Percentiles rank a stretch among this genome's conserved stretches.
Evolutionary conservation across 768 basidiomycete genomes (phyloP).

Genomic region (Lactifluus subvellereus): DNA sequence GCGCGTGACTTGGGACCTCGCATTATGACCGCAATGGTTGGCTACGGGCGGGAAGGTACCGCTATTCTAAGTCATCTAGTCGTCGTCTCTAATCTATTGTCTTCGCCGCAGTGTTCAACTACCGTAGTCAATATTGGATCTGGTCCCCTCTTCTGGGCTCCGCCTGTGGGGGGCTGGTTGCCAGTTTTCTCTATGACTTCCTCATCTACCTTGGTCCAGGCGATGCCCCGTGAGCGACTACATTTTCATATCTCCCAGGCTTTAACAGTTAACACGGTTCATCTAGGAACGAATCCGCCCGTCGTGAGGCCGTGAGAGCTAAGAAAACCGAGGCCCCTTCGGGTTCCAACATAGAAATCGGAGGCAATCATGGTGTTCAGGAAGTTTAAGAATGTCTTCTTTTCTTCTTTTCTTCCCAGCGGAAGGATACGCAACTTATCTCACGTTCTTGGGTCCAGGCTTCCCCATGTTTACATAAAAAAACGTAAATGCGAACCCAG

Average conservation of each 20-base stretch:
- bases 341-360: background rate
- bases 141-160: too few species aligned
- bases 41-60: too few species aligned
- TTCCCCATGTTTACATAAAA: too few species aligned
- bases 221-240: slow-evolving; percentile 45
- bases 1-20: slow-evolving; percentile 70
- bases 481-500: too few species aligned
- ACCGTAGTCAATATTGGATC: too few species aligned
- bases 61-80: background rate
- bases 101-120: slow-evolving; percentile 24
- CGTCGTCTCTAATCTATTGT: background rate
- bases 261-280: background rate
- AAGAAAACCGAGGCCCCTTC: slow-evolving; percentile 5
- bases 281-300: slow-evolving; percentile 5
- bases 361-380: background rate
- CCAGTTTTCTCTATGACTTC: slow-evolving; percentile 51
- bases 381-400: background rate
- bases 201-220: slow-evolving; percentile 53
- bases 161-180: slow-evolving; percentile 36
- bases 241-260: background rate
- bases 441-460: too few species aligned
- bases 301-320: slow-evolving; percentile 1
- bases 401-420: background rate
- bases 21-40: slow-evolving; percentile 32
- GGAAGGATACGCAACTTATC: background rate